Conservation (phyloP, 2,329 filamentous ascomycete species). For the Colletotrichum lentis region DNA sequence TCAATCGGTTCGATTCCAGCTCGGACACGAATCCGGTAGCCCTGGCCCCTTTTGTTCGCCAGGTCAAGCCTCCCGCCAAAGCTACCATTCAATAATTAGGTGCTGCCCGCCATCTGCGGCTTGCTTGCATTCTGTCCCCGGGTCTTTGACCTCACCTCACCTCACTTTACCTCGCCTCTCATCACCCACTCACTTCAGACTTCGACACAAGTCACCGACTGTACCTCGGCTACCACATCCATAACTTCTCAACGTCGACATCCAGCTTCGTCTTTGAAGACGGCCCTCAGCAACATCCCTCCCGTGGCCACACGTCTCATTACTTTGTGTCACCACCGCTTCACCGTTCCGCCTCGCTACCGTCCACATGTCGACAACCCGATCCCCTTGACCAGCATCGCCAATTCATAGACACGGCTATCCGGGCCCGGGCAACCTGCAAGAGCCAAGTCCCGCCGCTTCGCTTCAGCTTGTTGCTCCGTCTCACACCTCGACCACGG, state of each 20-base stretch:
- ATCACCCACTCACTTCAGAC: slow-evolving; percentile 6
- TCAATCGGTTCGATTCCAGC: slow-evolving; percentile 9
- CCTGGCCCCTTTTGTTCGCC: slow-evolving; percentile 10
- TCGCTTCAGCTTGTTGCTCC: background rate
- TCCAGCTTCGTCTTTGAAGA: slow-evolving; percentile 1
- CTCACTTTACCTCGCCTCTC: background rate
- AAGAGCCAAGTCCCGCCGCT: slow-evolving; percentile 9
- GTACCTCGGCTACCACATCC: slow-evolving; percentile 9
- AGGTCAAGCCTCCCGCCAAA: slow-evolving; percentile 18
- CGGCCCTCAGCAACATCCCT: slow-evolving; percentile 7
- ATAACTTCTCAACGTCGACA: slow-evolving; percentile 25
- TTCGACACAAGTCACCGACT: slow-evolving; percentile 5
- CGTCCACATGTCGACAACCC: slow-evolving; percentile 29
- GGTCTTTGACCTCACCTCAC: slow-evolving; percentile 11
- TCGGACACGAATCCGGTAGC: slow-evolving; percentile 17
- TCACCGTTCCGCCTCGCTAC: slow-evolving; percentile 15
- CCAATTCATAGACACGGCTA: slow-evolving; percentile 26
- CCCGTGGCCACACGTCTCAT: slow-evolving; percentile 1
- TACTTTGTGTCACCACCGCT: slow-evolving; percentile 7
- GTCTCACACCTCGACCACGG: slow-evolving; percentile 5
- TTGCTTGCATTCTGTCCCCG: background rate
- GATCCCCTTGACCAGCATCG: slow-evolving; percentile 13
- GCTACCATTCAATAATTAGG: slow-evolving; percentile 7
- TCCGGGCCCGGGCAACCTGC: slow-evolving; percentile 3
- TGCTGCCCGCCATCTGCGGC: slow-evolving; percentile 6